Percentiles rank a stretch among this genome's conserved stretches.
These are phyloP conservation scores for Caloboletus inedulis DNA, from an alignment of 1,284 basidiomycete genomes.

Conservation along the genomic window DNA sequence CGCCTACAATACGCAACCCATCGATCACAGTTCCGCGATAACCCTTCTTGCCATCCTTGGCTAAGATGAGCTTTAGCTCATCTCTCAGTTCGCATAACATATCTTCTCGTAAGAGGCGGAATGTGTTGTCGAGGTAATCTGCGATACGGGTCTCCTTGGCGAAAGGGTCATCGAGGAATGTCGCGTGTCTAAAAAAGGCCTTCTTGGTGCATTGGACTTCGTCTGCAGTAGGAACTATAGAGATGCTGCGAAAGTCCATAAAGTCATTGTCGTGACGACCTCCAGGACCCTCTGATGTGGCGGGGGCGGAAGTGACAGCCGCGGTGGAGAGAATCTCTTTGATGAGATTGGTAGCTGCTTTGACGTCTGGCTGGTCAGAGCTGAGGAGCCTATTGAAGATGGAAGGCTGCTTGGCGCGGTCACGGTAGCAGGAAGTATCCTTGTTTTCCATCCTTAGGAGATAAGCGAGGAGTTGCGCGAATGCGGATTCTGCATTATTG, in stretches of 20 bases:
- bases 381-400: constrained; percentile 35
- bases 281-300: constrained; percentile 41
- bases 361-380: constrained; percentile 36
- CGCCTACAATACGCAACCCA: constrained; percentile 36
- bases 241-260: constrained; percentile 51
- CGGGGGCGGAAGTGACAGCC: constrained; percentile 17
- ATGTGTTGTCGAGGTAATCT: constrained; percentile 61
- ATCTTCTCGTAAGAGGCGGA: constrained; percentile 61
- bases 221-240: constrained; percentile 57
- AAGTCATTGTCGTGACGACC: constrained; percentile 69
- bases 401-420: constrained; percentile 34
- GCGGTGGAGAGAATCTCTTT: constrained; percentile 38
- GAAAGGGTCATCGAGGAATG: constrained; percentile 42
- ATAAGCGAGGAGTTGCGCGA: constrained; percentile 52
- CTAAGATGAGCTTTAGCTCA: constrained; percentile 46
- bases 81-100: constrained; percentile 64
- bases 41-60: constrained; percentile 47
- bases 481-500: constrained; percentile 35
- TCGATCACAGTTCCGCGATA: constrained; percentile 44
- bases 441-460: constrained; percentile 44
- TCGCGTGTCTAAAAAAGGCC: constrained; percentile 47
- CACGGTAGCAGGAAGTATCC: constrained; percentile 37
- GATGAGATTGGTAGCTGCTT: constrained; percentile 39
- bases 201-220: constrained; percentile 45
- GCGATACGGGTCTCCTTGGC: constrained; percentile 38